Evolutionary conservation across 192 early-diverging fungal genomes (phyloP).

Genomic region (Blastocladiella britannica): DNA sequence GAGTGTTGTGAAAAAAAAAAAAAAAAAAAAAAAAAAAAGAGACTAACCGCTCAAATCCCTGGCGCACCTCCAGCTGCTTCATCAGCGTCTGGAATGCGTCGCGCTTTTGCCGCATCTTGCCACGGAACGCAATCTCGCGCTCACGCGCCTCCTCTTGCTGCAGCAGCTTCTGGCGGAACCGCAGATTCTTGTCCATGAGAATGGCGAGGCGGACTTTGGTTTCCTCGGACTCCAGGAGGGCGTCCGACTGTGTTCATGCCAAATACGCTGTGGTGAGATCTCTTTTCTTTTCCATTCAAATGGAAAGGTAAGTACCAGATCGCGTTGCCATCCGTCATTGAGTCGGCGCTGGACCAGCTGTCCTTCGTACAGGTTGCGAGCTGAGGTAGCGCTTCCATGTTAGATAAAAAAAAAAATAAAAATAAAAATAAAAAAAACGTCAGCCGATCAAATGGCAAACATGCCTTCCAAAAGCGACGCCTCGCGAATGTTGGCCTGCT

Average conservation of each 20-base stretch:
- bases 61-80: conserved; percentile 8
- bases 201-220: conserved; percentile 7
- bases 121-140: conserved; percentile 7
- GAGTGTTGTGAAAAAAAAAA: too few relatives aligned
- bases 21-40: too few relatives aligned
- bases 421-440: too few relatives aligned
- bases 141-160: conserved; percentile 11
- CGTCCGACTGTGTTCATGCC: too few relatives aligned
- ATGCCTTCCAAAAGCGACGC: neutral
- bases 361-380: neutral
- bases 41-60: conserved; percentile 9
- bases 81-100: conserved; percentile 4
- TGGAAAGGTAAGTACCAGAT: too few relatives aligned
- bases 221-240: conserved; percentile 7
- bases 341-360: neutral
- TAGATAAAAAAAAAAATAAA: too few relatives aligned
- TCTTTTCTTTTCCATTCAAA: too few relatives aligned
- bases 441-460: too few relatives aligned
- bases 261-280: too few relatives aligned
- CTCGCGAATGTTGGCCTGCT: neutral
- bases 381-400: too few relatives aligned
- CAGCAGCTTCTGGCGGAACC: conserved; percentile 3
- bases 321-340: neutral
- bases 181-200: conserved; percentile 6
- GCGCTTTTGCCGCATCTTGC: conserved; percentile 7